These are phyloP conservation scores for Didymella lethalis DNA, from an alignment of 2,329 filamentous ascomycete genomes.

Conservation along the genomic window DNA sequence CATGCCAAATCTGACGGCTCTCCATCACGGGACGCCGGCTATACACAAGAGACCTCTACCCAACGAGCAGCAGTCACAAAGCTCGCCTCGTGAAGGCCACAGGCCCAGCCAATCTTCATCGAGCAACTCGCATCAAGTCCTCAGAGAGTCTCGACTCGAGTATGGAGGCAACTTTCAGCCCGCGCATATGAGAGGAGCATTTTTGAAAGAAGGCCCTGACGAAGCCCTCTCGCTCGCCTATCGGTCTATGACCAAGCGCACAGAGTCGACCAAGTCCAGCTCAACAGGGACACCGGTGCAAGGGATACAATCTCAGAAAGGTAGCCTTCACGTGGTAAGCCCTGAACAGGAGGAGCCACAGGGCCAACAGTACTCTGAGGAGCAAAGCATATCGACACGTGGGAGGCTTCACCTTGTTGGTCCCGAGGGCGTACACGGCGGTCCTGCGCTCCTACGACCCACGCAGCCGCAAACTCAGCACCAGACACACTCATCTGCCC, in stretches of 20 bases:
- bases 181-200: not conserved
- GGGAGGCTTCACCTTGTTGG: not conserved
- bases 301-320: conserved; percentile 8
- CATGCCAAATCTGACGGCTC: conserved; percentile 24
- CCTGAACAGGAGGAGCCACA: not conserved
- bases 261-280: not conserved
- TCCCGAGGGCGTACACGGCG: conserved; percentile 1
- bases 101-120: conserved; percentile 1
- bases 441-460: not conserved
- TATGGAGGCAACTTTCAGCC: conserved; percentile 9
- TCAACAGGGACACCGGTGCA: not conserved
- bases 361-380: conserved; percentile 1
- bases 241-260: not conserved
- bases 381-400: not conserved
- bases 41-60: not conserved
- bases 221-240: not conserved
- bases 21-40: not conserved
- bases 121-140: not conserved
- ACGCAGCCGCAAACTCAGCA: conserved; percentile 4
- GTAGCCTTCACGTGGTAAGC: not conserved
- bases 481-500: conserved; percentile 15
- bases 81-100: not conserved
- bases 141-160: conserved; percentile 14
- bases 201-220: too few species aligned
- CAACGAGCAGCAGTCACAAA: not conserved